Evolutionary conservation across 2,329 filamentous ascomycete genomes (phyloP), one percentile per base, ranked within the genome.

Genomic region (Dryadomyces sulphureus): DNA sequence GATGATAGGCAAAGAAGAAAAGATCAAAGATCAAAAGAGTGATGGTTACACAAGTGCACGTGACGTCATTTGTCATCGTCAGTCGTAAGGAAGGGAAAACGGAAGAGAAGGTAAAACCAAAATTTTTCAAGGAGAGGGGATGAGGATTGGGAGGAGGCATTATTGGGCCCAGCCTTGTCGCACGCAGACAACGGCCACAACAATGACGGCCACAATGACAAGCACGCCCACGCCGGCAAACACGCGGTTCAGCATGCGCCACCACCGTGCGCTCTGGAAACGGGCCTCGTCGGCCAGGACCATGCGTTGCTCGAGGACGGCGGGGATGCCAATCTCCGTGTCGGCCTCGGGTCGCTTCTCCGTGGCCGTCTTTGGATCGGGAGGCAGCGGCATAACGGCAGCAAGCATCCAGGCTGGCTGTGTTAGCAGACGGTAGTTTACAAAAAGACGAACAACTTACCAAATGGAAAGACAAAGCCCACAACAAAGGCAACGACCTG

Each of bases 381-480:
- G 65, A 9, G 84, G 84, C 7, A 93, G 62, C 1, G 84, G 84
- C 12, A 92, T 66, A 45, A 89, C 70, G 1, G 85, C 75, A 2
- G 81, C 87, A 51, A 87, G 68, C 65, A 90, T 84, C 86, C 86
- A 93, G 46, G 81, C 82, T 50, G 45, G 11, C 41, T 47, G 41
- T 21, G 32, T 57, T 38, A 39, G 27, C 14, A 27, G 16, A 20
- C 2, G 12, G 9, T 5, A 2, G 8, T 5, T 17, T 47, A 57
- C 50, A 2, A 43, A 39, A 45, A 57, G 57, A 3, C 27, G n/a
- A 11, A 17, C 12, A 27, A 47, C 76, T 62, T 64, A 82, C 78
- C 69, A 50, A 87, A 71, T 6, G 85, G 87, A 56, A 87, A 77
- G 41, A 90, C 65, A 56, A 93, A 93, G 21, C 87, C 87, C 41